Conservation (phyloP, 805 yeast species). For the Isabelozyma gotoi region DNA sequence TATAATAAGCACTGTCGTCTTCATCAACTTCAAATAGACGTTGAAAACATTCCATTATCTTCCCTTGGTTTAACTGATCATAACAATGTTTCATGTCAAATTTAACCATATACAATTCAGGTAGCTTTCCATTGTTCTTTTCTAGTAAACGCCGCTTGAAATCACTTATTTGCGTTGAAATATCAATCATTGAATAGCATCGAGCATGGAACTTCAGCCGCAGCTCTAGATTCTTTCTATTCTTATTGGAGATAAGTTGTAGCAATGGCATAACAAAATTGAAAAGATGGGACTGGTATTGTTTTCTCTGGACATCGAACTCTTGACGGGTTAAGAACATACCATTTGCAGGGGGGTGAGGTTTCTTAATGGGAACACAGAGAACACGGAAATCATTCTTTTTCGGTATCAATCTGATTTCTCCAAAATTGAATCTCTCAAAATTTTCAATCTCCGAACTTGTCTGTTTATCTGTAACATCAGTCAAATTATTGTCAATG, state of each 20-base stretch:
- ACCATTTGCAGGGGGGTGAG: neutral
- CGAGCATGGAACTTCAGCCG: slow-evolving; percentile 19
- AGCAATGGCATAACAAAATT: slow-evolving; percentile 2
- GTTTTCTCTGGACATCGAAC: neutral
- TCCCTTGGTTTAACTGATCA: slow-evolving; percentile 61
- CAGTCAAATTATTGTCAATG: slow-evolving; percentile 31
- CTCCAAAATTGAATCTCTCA: slow-evolving; percentile 30
- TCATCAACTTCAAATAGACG: slow-evolving; percentile 23
- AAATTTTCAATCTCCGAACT: slow-evolving; percentile 4
- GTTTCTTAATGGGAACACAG: slow-evolving; percentile 45
- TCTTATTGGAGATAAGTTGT: slow-evolving; percentile 1
- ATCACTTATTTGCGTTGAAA: slow-evolving; percentile 34
- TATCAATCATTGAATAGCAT: slow-evolving; percentile 44
- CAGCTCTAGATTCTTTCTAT: slow-evolving; percentile 1
- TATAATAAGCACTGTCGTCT: slow-evolving; percentile 14
- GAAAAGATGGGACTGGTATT: neutral
- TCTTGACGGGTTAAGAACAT: neutral
- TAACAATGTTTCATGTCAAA: slow-evolving; percentile 79
- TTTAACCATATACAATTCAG: slow-evolving; percentile 52
- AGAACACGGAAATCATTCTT: slow-evolving; percentile 57
- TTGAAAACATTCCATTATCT: slow-evolving; percentile 34
- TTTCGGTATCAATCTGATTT: slow-evolving; percentile 59
- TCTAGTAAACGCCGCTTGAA: slow-evolving; percentile 30
- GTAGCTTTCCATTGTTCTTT: slow-evolving; percentile 18
- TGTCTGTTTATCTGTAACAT: neutral